Conservation (phyloP, 1,284 basidiomycete genomes). For the Puccinia triticina region DNA sequence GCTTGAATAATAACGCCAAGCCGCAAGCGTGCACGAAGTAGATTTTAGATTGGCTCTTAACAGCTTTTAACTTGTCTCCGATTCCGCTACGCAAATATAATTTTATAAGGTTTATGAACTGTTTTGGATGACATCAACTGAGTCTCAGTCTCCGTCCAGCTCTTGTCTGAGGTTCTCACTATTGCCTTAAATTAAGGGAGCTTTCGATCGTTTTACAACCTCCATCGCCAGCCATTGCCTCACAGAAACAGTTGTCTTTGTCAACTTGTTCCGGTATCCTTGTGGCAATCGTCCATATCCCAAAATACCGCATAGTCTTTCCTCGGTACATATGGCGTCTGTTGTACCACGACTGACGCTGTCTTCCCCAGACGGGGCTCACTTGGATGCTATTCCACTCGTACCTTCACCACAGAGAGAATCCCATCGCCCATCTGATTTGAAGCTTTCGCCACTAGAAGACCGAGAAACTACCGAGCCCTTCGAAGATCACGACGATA, state of each 20-base stretch:
- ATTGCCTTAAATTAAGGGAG: slow-evolving; percentile 5
- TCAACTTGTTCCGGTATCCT: slow-evolving; percentile 5
- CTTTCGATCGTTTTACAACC: neutral
- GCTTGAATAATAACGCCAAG: neutral
- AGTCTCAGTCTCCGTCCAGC: neutral
- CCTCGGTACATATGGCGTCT: slow-evolving; percentile 20
- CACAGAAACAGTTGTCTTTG: neutral
- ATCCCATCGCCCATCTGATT: slow-evolving; percentile 11
- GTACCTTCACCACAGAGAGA: neutral
- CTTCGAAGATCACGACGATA: slow-evolving; percentile 8
- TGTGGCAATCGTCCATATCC: slow-evolving; percentile 1
- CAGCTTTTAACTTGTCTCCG: neutral
- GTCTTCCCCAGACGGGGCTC: neutral
- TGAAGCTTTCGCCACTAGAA: neutral
- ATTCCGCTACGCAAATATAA: neutral
- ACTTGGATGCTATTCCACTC: slow-evolving; percentile 1
- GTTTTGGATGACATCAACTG: neutral
- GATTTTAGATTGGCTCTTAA: neutral
- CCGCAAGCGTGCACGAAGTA: neutral
- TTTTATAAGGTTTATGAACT: neutral
- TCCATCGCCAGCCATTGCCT: neutral
- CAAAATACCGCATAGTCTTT: neutral
- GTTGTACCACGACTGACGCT: slow-evolving; percentile 12
- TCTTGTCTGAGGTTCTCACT: neutral
- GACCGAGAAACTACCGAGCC: neutral